Evolutionary conservation across 2,329 filamentous ascomycete genomes (phyloP), one percentile per base, ranked within the genome.

Genomic region (Alternaria arbusti): DNA sequence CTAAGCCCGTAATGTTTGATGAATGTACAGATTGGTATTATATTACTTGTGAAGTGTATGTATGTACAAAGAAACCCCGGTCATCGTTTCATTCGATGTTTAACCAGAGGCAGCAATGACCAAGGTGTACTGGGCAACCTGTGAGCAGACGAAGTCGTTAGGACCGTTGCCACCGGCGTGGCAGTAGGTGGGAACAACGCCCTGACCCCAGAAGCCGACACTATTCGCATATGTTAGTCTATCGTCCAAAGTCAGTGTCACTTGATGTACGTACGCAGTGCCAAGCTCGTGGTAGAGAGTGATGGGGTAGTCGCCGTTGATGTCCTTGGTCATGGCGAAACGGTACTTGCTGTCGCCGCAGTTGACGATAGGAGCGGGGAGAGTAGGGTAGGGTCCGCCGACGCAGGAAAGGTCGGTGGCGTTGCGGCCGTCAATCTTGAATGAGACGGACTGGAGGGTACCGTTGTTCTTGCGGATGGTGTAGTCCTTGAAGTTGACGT

Each of bases 351-450:
- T 65, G 36, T 57, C 59, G 22, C 66, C 70, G 64, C 70, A 72
- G 12, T 57, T 59, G 20, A 64, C 43, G 13, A 66, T 59, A 10
- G 64, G 57, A 12, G 67, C 63, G 49, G 70, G 70, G 5, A 73
- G 43, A 30, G 36, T 55, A 4, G 66, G 50, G 36, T 68, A 54
- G 10, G 64, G 45, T 32, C 63, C 64, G 32, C 61, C 62, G 1
- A 43, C 10, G 66, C 70, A 72, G 11, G 17, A 7, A 5, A 71
- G 25, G 54, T 67, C 57, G 23, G 49, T 68, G 49, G 56, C 68
- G 36, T 71, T 57, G 45, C 64, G 44, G 57, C 70, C 70, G 10
- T 66, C 59, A 44, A 73, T 65, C 63, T 71, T 70, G 71, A 74
- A 74, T 46, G 23, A 26, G 44, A 70, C 61, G 56, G 40, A 30